A percentile compares a stretch with the other conserved stretches of the same genome.
phyloP scores from a whole-genome alignment of 2,329 filamentous ascomycete genomes.

The Eutypa lata region DNA sequence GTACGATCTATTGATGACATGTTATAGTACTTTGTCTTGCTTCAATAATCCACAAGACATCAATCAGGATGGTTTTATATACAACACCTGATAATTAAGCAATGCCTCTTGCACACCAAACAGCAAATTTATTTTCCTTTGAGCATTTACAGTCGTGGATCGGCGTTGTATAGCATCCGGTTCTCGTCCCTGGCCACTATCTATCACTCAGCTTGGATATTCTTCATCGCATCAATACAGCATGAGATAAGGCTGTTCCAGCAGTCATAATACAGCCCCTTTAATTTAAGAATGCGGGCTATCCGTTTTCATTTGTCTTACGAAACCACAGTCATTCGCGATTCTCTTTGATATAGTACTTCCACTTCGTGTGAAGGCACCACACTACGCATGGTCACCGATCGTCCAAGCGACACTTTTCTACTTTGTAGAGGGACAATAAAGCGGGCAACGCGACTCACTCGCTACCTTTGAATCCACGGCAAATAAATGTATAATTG shows the following conservation, averaged over 20 bases:
- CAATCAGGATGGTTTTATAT: neutral
- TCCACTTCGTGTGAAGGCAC: neutral
- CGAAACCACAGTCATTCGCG: neutral
- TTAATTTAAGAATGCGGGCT: neutral
- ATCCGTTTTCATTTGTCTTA: neutral
- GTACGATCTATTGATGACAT: conserved; percentile 76
- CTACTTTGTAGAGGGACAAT: neutral
- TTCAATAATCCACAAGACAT: no score
- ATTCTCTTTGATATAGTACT: neutral
- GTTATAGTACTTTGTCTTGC: conserved; percentile 44
- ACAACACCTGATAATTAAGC: no score
- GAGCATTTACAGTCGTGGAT: no score
- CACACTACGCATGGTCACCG: neutral
- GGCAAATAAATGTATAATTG: neutral
- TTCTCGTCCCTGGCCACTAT: neutral
- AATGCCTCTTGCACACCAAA: no score
- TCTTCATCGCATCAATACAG: neutral
- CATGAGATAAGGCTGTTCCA: neutral
- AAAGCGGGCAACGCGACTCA: neutral
- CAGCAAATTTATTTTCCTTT: no score
- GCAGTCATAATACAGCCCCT: neutral
- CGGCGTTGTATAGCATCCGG: no score
- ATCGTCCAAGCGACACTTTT: no score
- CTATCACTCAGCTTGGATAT: neutral
- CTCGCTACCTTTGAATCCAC: neutral